Evolutionary conservation across 148 eudicot species (phyloP), one percentile per base, ranked within the genome.

Genomic region (Fagopyrum esculentum): DNA sequence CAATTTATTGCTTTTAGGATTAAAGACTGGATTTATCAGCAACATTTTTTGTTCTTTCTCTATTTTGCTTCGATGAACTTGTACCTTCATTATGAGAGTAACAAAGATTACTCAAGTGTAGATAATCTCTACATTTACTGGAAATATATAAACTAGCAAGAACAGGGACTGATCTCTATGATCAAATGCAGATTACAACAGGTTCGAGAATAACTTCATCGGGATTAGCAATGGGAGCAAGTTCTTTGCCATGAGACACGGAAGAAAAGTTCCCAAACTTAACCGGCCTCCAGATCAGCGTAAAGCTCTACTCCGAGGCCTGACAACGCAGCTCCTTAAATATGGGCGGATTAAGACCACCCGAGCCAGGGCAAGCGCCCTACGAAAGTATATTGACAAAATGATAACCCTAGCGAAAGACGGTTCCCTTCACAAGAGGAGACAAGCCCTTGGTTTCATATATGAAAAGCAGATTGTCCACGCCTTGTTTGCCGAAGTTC

Each of bases 371-470:
- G 97, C 97, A 9, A 89, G 91, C 64, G 98, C 93, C 11, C 56
- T 91, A 79, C 83, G 98, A 45, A 93, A 93, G 75, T 85, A 81
- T 49, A 86, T 93, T 3, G 98, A 93, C 47, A 93, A 93, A 30
- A 93, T 93, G 98, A 83, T 93, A 40, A 93, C 98, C 29, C 73
- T 93, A 73, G 98, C 98, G 17, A 93, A 93, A 78, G 98, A 91
- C 17, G 97, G 98, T 22, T 80, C 97, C 2, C 98, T 93, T 46
- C 98, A 93, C 79, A 91, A 91, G 76, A 85, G 98, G 78, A 86
- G 97, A 73, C 98, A 91, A 75, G 98, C 98, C 29, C 93, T 93
- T 9, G 93, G 98, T 3, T 93, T 85, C 73, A 91, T 93, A 30
- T 93, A 93, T 45, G 98, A 93, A 70, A 89, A 93, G 84, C 89